Evolutionary conservation across 768 basidiomycete species (phyloP).

Genomic region (Pleurotus pulmonarius): DNA sequence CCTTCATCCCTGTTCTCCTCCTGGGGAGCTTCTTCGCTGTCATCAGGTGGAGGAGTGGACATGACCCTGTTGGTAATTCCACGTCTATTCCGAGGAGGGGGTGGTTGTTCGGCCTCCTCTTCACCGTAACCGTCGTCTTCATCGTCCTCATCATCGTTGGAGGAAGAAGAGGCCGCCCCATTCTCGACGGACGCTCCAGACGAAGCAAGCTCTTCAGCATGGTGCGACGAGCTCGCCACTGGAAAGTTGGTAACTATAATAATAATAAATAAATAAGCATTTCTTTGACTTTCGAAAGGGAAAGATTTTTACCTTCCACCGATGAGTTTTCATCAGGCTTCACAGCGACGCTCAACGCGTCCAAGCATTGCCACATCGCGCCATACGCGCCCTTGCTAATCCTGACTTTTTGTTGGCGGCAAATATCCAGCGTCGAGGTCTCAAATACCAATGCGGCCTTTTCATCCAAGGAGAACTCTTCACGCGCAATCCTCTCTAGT

Average conservation of each 20-base stretch:
- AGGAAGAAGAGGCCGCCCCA: no score
- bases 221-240: neutral
- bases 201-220: neutral
- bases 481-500: slow-evolving; percentile 2
- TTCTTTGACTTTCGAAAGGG: no score
- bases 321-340: neutral
- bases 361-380: slow-evolving; percentile 4
- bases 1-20: neutral
- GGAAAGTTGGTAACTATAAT: neutral
- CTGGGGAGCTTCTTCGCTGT: neutral
- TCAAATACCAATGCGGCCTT: neutral
- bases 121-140: neutral
- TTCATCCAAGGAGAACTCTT: neutral
- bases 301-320: no score
- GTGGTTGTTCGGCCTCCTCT: neutral
- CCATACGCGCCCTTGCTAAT: slow-evolving; percentile 2
- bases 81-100: no score
- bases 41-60: neutral
- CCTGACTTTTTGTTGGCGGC: neutral
- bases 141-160: slow-evolving; percentile 3
- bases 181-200: neutral
- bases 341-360: neutral
- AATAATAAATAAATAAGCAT: neutral
- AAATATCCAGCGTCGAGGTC: slow-evolving; percentile 1
- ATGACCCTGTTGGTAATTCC: neutral